These are phyloP conservation scores for Tetramitus jugosus DNA, from an alignment of 208 protist species.

Conservation along the genomic window DNA sequence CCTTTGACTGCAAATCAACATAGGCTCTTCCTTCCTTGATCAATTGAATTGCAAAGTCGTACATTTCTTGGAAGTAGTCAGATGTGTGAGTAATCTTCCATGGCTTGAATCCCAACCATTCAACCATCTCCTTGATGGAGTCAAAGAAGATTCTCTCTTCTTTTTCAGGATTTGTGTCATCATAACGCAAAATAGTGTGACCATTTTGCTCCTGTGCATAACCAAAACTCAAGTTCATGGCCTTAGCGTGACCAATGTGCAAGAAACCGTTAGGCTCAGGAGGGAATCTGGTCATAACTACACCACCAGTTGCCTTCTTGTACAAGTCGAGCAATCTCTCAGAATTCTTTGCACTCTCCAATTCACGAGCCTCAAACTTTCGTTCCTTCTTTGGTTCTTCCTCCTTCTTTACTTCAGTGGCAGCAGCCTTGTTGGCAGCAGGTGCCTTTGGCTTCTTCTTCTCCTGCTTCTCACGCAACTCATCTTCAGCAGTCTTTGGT, in stretches of 20 bases:
- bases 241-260: constrained; percentile 98
- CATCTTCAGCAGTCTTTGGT: too few relatives aligned
- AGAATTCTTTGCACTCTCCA: constrained; percentile 15
- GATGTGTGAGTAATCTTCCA: constrained; percentile 91
- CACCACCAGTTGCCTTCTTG: constrained; percentile 9
- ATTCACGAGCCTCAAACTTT: constrained; percentile 9
- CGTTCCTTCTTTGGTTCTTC: background rate
- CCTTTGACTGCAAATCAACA: constrained; percentile 88
- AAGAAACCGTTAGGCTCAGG: constrained; percentile 95
- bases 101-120: constrained; percentile 78
- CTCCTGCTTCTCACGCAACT: constrained; percentile 10
- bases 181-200: constrained; percentile 92
- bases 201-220: constrained; percentile 80
- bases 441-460: background rate
- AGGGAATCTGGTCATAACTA: constrained; percentile 68
- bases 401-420: constrained; percentile 16
- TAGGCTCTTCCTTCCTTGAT: constrained; percentile 95
- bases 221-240: constrained; percentile 98
- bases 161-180: constrained; percentile 96
- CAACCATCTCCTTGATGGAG: constrained; percentile 78
- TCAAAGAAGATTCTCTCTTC: constrained; percentile 96
- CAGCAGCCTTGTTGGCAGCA: background rate
- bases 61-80: constrained; percentile 97
- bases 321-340: constrained; percentile 18
- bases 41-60: constrained; percentile 91